Base-by-base conservation (phyloP, 345 rosid genomes). In the Passiflora organensis region DNA sequence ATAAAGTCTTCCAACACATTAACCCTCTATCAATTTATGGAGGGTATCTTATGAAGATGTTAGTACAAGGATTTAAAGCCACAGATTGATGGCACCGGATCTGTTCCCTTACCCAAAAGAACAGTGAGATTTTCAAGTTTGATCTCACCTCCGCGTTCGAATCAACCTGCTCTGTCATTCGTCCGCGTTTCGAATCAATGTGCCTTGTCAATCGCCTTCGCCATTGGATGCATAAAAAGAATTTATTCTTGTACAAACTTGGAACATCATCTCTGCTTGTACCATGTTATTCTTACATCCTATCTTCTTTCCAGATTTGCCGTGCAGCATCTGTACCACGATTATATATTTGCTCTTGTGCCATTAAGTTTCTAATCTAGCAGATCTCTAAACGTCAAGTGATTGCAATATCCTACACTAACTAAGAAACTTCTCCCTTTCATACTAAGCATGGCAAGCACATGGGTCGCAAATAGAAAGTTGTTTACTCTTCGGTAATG, bases 401-500 rank as follows among this genome's bases (percentile, higher is more conserved):
- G 13, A 15, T 41, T 8, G 43, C 14, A 8, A 41, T 8, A 28
- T 28, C 34, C 34, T 28, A 28, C 5, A 28, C 34, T 28, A 41
- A 41, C 43, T 8, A 15, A 6, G 9, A 5, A 39, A 4, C 14
- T 0, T 15, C 43, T 15, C 43, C 9, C 43, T 15, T 41, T 11
- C 43, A 8, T 41, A 5, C 43, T 11, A 41, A 3, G 0, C 43
- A 51, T 52, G 66, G 70, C 55, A 1, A 71, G 49, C 17, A 32
- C 59, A 39, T 60, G 60, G 18, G 43, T 69, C 21, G 23, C 43
- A 15, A 53, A 11, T 17, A 34, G 58, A 10, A 59, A 10, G 16
- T 32, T 37, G 54, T 10, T 66, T 4, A 22, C 54, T 0, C 53
- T 44, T 10, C 53, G 69, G 74, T 58, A 48, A 12, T 8, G 13